Evolutionary conservation across 176 grass and related monocot species (phyloP).

Genomic region (Triticum monococcum): DNA sequence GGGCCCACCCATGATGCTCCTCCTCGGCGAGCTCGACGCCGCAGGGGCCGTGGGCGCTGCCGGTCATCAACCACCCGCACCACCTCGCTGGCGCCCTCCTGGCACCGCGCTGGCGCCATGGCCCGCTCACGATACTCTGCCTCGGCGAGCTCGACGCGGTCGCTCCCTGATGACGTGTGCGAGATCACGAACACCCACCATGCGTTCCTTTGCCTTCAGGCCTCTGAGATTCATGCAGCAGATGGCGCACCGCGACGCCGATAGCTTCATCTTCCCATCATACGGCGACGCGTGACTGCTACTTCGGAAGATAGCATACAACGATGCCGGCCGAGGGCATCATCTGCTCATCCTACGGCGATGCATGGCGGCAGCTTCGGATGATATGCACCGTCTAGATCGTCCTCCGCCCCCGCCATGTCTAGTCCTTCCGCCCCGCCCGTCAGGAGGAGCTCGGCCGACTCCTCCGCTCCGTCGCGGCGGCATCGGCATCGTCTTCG

Average conservation of each 20-base stretch:
- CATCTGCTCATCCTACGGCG: too few species aligned
- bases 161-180: conserved; percentile 38
- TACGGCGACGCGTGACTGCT: too few species aligned
- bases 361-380: too few species aligned
- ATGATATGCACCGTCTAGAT: conserved; percentile 43
- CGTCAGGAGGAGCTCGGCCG: conserved; percentile 31
- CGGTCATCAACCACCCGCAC: conserved; percentile 20
- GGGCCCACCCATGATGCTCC: too few species aligned
- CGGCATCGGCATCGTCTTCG: background rate
- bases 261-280: too few species aligned
- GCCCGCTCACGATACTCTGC: background rate
- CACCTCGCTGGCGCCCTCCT: background rate
- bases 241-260: too few species aligned
- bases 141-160: conserved; percentile 10
- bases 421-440: conserved; percentile 28
- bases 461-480: conserved; percentile 17
- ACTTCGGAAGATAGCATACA: too few species aligned
- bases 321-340: too few species aligned
- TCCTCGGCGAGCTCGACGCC: background rate
- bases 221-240: too few species aligned
- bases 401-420: conserved; percentile 29
- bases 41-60: conserved; percentile 1
- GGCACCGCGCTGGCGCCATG: conserved; percentile 3
- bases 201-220: background rate
- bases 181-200: conserved; percentile 67